Percentiles rank a stretch among this genome's conserved stretches.
These are phyloP conservation scores for Trichoderma endophyticum DNA, from an alignment of 2,329 filamentous ascomycete genomes.

Conservation along the genomic window DNA sequence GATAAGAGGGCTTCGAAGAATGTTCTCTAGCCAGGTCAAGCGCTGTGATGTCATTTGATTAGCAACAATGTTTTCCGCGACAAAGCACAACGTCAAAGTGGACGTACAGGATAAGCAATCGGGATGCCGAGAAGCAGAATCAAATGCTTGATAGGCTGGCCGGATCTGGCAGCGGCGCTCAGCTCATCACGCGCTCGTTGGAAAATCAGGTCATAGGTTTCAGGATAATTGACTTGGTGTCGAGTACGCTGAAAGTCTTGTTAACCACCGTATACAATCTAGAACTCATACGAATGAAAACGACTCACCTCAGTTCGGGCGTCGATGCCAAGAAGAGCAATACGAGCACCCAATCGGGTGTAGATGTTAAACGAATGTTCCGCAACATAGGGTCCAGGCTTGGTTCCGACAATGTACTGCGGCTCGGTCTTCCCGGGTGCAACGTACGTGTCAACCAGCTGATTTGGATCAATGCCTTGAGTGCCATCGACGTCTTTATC, in stretches of 20 bases:
- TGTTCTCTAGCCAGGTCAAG: conserved; percentile 94
- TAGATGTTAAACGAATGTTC: conserved; percentile 86
- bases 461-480: conserved; percentile 63
- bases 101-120: conserved; percentile 71
- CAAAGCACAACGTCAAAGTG: conserved; percentile 29
- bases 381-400: conserved; percentile 82
- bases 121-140: conserved; percentile 85
- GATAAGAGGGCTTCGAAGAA: conserved; percentile 80
- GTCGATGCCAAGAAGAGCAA: conserved; percentile 85
- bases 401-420: conserved; percentile 75
- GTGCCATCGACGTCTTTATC: conserved; percentile 32
- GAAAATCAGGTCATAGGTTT: conserved; percentile 84
- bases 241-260: conserved; percentile 62
- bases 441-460: conserved; percentile 74
- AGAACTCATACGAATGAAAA: background rate
- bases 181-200: conserved; percentile 72
- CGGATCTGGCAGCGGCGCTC: conserved; percentile 58
- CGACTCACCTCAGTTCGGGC: conserved; percentile 74
- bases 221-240: conserved; percentile 90
- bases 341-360: conserved; percentile 73
- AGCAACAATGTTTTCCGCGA: background rate
- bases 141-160: conserved; percentile 81
- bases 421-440: conserved; percentile 53
- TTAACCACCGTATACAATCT: background rate
- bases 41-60: conserved; percentile 46